These are phyloP conservation scores for Wallacemonas sp. DNA, from an alignment of 208 protist genomes.

Conservation along the genomic window DNA sequence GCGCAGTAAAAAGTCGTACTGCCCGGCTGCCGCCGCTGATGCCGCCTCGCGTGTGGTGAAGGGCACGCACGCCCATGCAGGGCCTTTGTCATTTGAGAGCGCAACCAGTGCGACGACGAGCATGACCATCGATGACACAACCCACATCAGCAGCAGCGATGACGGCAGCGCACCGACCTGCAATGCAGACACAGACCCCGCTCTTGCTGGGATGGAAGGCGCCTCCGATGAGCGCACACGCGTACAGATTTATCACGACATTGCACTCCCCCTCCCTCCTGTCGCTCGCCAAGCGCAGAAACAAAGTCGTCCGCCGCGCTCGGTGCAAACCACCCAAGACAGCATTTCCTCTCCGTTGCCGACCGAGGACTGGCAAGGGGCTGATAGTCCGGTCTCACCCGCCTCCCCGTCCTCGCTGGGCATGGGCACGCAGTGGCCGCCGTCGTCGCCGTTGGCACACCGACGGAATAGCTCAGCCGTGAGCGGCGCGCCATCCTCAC, in stretches of 20 bases:
- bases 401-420: neutral
- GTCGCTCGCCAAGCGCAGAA: neutral
- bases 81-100: neutral
- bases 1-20: constrained; percentile 7
- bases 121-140: neutral
- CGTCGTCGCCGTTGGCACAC: neutral
- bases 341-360: too few species aligned
- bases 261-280: neutral
- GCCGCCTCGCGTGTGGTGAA: neutral
- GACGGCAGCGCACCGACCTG: neutral
- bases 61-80: neutral
- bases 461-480: neutral
- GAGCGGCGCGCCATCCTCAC: neutral
- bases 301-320: too few species aligned
- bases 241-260: constrained; percentile 2
- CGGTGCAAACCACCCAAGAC: too few species aligned
- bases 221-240: too few species aligned
- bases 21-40: neutral
- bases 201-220: too few species aligned
- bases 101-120: neutral
- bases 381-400: constrained; percentile 4
- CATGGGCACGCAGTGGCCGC: neutral
- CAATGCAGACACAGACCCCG: too few species aligned
- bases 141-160: constrained; percentile 5
- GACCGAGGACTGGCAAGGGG: neutral